A percentile compares a stretch with the other conserved stretches of the same genome.
phyloP scores from a whole-genome alignment of 129 eudicot genomes.

The Flaveria brownii region DNA sequence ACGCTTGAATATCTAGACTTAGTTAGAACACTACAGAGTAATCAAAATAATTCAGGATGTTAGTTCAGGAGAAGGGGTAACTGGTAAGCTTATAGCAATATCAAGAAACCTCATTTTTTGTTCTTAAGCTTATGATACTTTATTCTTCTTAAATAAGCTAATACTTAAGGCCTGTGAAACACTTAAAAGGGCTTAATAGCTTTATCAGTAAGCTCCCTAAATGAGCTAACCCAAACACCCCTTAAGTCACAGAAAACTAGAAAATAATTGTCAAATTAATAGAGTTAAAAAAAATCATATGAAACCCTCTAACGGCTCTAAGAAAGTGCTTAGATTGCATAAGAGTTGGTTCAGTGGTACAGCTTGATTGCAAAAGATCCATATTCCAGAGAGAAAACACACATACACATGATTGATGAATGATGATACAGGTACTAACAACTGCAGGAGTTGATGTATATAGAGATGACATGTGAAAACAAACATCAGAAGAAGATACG shows the following conservation, averaged over 20 bases:
- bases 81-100: neutral
- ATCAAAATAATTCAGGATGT: neutral
- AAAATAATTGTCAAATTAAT: neutral
- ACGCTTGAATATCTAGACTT: conserved; percentile 6
- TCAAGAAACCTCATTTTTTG: neutral
- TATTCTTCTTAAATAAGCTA: neutral
- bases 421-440: conserved; percentile 8
- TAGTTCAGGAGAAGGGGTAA: neutral
- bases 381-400: neutral
- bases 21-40: conserved; percentile 4
- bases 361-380: neutral
- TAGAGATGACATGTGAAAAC: conserved; percentile 13
- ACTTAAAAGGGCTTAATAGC: neutral
- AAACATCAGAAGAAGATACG: conserved; percentile 15
- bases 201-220: neutral
- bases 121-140: neutral
- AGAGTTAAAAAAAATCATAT: neutral
- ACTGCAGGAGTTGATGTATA: neutral
- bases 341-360: conserved; percentile 5
- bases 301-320: neutral
- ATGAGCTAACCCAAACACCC: neutral
- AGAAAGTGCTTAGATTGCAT: neutral
- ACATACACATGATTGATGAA: neutral
- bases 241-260: neutral
- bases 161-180: neutral